Conservation (phyloP, 345 rosid genomes). For the Lepidium didymum region DNA sequence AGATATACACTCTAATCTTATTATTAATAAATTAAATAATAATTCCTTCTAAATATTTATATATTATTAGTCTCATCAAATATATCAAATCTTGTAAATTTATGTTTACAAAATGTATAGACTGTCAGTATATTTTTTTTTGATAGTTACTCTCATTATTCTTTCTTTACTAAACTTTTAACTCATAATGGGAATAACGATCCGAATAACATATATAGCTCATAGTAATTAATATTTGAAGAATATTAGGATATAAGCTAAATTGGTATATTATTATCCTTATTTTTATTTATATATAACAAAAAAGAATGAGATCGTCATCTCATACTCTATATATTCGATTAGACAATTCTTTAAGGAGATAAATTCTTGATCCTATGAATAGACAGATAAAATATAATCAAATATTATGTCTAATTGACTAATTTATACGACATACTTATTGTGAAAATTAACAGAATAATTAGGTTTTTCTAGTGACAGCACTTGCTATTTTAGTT, state of each 20-base stretch:
- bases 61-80: too few relatives aligned
- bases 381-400: conserved; percentile 6
- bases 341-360: not conserved
- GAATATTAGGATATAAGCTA: not conserved
- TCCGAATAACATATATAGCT: not conserved
- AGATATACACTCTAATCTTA: too few relatives aligned
- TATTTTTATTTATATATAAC: too few relatives aligned
- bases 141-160: too few relatives aligned
- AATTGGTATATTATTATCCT: not conserved
- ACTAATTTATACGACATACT: not conserved
- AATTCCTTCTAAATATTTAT: too few relatives aligned
- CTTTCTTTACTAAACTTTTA: too few relatives aligned
- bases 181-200: not conserved
- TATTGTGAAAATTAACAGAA: conserved; percentile 13
- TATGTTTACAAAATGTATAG: too few relatives aligned
- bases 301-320: not conserved
- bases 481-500: conserved; percentile 19
- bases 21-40: too few relatives aligned
- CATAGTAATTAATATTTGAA: not conserved
- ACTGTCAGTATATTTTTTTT: too few relatives aligned
- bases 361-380: conserved; percentile 8
- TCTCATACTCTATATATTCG: not conserved
- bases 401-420: conserved; percentile 7
- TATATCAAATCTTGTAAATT: too few relatives aligned
- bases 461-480: conserved; percentile 5